Evolutionary conservation across 23 red algal species (phyloP).

Genomic region (Gracilaria domingensis): DNA sequence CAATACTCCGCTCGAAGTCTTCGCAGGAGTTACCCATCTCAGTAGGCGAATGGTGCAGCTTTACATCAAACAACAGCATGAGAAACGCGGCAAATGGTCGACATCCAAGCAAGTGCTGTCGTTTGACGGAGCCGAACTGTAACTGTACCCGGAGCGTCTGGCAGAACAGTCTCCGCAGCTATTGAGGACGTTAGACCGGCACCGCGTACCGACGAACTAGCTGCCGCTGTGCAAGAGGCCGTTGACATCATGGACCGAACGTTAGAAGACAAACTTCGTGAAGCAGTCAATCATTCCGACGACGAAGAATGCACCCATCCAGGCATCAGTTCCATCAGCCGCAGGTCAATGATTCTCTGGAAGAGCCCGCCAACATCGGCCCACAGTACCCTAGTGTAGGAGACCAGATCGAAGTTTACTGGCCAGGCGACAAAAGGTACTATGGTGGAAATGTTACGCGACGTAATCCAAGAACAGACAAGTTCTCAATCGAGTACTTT

Average conservation of each 20-base stretch:
- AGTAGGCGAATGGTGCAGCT: slow-evolving; percentile 44
- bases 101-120: background rate
- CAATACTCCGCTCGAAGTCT: slow-evolving; percentile 26
- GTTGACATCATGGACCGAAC: slow-evolving; percentile 19
- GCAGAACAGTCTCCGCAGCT: background rate
- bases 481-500: background rate
- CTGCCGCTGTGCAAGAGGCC: slow-evolving; percentile 32
- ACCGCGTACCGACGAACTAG: slow-evolving; percentile 2
- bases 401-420: slow-evolving; percentile 12
- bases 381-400: background rate
- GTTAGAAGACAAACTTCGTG: too few relatives aligned
- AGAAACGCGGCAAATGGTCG: slow-evolving; percentile 23
- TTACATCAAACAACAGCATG: slow-evolving; percentile 10
- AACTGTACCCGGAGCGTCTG: background rate
- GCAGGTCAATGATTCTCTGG: too few relatives aligned
- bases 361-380: background rate
- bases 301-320: background rate
- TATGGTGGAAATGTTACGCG: background rate
- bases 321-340: too few relatives aligned
- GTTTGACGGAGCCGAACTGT: slow-evolving; percentile 16
- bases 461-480: background rate
- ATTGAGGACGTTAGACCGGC: slow-evolving; percentile 37
- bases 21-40: background rate
- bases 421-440: slow-evolving; percentile 3
- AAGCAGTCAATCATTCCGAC: background rate